phyloP scores from a whole-genome alignment of 331 rosid genomes.

The Acacia concinna region DNA sequence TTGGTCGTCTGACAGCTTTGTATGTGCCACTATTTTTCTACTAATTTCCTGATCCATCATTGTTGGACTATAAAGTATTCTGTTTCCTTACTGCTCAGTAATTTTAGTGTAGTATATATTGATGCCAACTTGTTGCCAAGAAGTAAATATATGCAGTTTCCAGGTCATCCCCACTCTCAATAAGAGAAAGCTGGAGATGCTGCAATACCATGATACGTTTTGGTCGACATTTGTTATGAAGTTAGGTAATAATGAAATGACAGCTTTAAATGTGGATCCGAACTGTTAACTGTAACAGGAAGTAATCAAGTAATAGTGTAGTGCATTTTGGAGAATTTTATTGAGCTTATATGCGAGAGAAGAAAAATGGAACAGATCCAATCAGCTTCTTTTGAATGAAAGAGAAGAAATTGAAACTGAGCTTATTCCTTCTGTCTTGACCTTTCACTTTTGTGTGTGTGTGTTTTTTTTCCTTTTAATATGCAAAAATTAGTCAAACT shows the following conservation, averaged over 20 bases:
- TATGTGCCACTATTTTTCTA: neutral
- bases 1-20: neutral
- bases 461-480: too few species aligned
- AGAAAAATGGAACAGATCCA: neutral
- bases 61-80: neutral
- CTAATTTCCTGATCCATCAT: neutral
- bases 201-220: neutral
- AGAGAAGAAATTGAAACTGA: neutral
- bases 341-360: neutral
- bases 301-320: neutral
- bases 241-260: neutral
- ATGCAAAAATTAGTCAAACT: too few species aligned
- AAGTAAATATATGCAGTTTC: neutral
- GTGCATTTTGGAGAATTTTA: too few species aligned
- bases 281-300: neutral
- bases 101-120: neutral
- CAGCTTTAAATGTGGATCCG: neutral
- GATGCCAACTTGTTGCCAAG: neutral
- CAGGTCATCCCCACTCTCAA: neutral
- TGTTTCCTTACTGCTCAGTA: neutral
- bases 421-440: neutral
- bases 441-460: too few species aligned
- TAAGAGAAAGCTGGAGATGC: neutral
- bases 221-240: neutral
- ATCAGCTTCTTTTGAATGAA: neutral